These are phyloP conservation scores for Amanita polypyramis DNA, from an alignment of 768 basidiomycete genomes.

Conservation along the genomic window DNA sequence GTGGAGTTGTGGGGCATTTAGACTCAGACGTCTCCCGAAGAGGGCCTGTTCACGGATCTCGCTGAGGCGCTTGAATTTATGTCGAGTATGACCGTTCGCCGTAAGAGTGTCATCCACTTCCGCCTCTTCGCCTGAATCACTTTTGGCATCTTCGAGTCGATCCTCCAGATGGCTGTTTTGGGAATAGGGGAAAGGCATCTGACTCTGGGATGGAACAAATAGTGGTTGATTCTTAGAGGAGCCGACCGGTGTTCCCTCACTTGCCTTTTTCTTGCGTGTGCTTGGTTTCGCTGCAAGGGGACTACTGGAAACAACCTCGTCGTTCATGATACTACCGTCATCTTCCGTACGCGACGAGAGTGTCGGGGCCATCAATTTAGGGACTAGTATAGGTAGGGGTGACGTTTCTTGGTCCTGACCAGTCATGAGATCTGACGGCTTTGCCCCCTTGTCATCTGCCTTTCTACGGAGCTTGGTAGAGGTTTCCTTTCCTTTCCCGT, in stretches of 20 bases:
- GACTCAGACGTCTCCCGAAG: not conserved
- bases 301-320: not conserved
- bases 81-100: not conserved
- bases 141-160: not conserved
- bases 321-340: slow-evolving; percentile 9
- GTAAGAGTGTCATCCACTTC: slow-evolving; percentile 2
- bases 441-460: not conserved
- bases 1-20: not conserved
- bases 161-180: not conserved
- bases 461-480: not conserved
- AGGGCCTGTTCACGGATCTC: not conserved
- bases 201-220: not conserved
- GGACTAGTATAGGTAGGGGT: not conserved
- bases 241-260: not conserved
- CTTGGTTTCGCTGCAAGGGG: not conserved
- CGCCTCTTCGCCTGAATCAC: slow-evolving; percentile 2
- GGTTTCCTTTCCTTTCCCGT: not conserved
- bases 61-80: not conserved
- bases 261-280: not conserved
- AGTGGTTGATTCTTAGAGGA: not conserved
- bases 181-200: not conserved
- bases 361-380: slow-evolving; percentile 6
- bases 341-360: slow-evolving; percentile 6
- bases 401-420: not conserved
- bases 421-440: not conserved